Evolutionary conservation across 2,329 filamentous ascomycete species (phyloP), one percentile per base, ranked within the genome.

Genomic region (Lasiodiplodia theobromae): DNA sequence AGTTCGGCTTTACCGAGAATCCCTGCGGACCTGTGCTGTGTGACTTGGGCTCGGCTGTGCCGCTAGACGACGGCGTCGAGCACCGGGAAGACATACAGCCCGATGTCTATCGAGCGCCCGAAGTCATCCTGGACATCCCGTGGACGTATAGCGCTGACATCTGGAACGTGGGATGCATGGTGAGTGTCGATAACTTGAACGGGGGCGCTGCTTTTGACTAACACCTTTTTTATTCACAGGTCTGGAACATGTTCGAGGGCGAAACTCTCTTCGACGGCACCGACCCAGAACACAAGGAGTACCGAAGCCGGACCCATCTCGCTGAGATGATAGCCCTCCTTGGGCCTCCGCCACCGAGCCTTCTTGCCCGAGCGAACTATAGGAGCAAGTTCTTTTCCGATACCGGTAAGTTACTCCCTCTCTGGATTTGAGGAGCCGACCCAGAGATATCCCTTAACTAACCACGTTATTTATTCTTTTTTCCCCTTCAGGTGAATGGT

Each of bases 121-220:
- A 82, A 68, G 75, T 80, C 6, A 76, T 81, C 54, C 71, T 82
- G 7, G 73, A 74, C 10, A 74, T 76, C 18, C 67, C 71, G 8
- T 82, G 80, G 80, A 72, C 73, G 34, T 79, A 77, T 69, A 70
- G 73, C 6, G 72, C 77, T 5, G 81, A 82, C 69, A 76, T 81
- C 2, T 82, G 78, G 79, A 76, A 76, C 40, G 73, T 81, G n/a
- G 80, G 75, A 12, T 73, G 74, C 68, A 74, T 78, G 72, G 77
- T 81, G 71, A 72, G 76, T 75, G 14, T 21, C 21, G 34, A 54
- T 28, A 44, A 2, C 31, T 53, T 44, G 49, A 18, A 53, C 37
- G 18, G 40, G 28, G 8, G 49, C 12, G 18, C 49, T 54, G 28
- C 4, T 28, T 28, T 10, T 65, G 31, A 23, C 62, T 65, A 25